Conservation (phyloP, 805 yeast genomes). For the Yarrowia divulgata region DNA sequence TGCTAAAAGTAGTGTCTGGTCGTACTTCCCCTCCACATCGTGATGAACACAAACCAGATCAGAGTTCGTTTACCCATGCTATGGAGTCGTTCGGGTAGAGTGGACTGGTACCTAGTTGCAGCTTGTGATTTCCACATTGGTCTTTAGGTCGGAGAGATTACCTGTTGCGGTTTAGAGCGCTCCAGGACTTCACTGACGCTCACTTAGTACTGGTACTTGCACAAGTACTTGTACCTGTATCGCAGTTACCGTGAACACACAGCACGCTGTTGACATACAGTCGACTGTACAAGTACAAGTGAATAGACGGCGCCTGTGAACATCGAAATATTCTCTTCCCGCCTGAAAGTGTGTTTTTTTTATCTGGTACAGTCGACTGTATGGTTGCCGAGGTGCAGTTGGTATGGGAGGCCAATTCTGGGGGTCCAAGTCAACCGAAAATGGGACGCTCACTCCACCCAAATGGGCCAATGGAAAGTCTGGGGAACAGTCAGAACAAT, state of each 20-base stretch:
- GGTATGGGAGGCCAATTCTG: background rate
- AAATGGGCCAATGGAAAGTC: background rate
- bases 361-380: background rate
- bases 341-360: background rate
- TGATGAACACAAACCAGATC: slow-evolving; percentile 5
- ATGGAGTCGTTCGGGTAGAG: background rate
- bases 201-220: too few relatives aligned
- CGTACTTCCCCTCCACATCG: too few relatives aligned
- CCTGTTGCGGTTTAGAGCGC: too few relatives aligned
- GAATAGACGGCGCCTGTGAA: too few relatives aligned
- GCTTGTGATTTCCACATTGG: too few relatives aligned
- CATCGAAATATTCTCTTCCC: background rate
- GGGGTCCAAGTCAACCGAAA: background rate
- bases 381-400: background rate
- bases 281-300: too few relatives aligned
- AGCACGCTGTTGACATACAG: too few relatives aligned
- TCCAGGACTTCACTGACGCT: too few relatives aligned
- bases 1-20: too few relatives aligned
- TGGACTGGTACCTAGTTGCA: background rate
- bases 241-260: too few relatives aligned
- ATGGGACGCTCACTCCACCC: background rate
- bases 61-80: background rate
- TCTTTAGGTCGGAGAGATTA: too few relatives aligned
- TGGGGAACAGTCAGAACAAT: slow-evolving; percentile 6
- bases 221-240: too few relatives aligned